Conservation (phyloP, 805 yeast species). For the Maudiozyma saulgeensis region DNA sequence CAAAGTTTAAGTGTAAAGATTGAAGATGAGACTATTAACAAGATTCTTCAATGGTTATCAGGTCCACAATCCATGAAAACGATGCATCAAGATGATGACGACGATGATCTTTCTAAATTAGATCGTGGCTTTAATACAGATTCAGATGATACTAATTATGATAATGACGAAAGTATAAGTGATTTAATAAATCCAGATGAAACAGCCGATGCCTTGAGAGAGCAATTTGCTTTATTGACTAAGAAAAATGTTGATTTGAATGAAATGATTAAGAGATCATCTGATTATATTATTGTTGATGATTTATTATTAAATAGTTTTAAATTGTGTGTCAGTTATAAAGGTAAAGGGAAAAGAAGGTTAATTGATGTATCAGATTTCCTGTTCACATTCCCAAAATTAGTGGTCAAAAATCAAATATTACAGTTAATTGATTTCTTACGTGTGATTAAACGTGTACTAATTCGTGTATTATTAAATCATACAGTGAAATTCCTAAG, state of each 20-base stretch:
- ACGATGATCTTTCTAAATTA: too few species aligned
- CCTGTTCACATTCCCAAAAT: conserved; percentile 51
- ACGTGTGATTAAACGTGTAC: conserved; percentile 48
- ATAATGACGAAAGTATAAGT: conserved; percentile 2
- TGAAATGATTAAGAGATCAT: conserved; percentile 68
- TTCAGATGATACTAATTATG: neutral
- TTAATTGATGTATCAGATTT: conserved; percentile 73
- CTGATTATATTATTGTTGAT: conserved; percentile 59
- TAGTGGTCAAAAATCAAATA: conserved; percentile 49
- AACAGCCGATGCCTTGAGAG: conserved; percentile 5
- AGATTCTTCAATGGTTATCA: conserved; percentile 52
- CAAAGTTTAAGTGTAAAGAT: conserved; percentile 63
- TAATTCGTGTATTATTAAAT: conserved; percentile 46
- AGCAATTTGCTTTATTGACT: conserved; percentile 8
- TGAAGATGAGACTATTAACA: conserved; percentile 60
- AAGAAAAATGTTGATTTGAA: conserved; percentile 33
- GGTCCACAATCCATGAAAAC: neutral
- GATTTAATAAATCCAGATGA: conserved; percentile 6
- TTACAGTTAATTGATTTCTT: conserved; percentile 69
- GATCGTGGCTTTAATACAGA: neutral
- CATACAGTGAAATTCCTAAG: conserved; percentile 72
- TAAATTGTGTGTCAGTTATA: conserved; percentile 59
- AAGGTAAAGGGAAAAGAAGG: conserved; percentile 60
- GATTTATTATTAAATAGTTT: conserved; percentile 44
- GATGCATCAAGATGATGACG: neutral